Conservation (phyloP, 2,329 filamentous ascomycete species). For the Aspergillus clavatus region DNA sequence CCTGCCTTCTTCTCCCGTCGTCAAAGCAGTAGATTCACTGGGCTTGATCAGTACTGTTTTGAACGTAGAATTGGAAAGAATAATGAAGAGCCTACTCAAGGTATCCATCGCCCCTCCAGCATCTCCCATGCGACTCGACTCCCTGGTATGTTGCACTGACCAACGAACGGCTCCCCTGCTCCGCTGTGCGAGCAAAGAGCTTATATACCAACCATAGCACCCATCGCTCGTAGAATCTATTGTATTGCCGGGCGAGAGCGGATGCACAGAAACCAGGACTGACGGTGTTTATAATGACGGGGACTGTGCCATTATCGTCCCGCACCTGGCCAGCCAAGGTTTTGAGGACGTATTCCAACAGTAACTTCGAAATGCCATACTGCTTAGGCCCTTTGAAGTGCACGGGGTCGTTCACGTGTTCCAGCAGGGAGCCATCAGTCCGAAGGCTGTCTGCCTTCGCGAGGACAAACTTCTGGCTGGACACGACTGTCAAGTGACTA, state of each 20-base stretch:
- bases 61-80: no score
- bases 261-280: constrained; percentile 45
- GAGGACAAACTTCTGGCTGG: constrained; percentile 38
- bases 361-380: constrained; percentile 41
- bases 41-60: constrained; percentile 2
- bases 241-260: constrained; percentile 39
- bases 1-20: constrained; percentile 30
- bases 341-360: constrained; percentile 41
- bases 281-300: constrained; percentile 42
- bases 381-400: constrained; percentile 31
- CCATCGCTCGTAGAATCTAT: constrained; percentile 31
- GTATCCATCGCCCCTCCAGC: constrained; percentile 41
- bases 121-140: constrained; percentile 40
- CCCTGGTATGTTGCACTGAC: constrained; percentile 41
- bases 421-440: constrained; percentile 28
- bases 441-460: constrained; percentile 30
- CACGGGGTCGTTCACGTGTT: constrained; percentile 29
- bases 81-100: constrained; percentile 27
- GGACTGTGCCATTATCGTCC: constrained; percentile 30
- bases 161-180: constrained; percentile 42
- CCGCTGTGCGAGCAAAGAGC: constrained; percentile 40
- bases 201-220: constrained; percentile 31
- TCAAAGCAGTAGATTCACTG: constrained; percentile 33
- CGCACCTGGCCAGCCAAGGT: constrained; percentile 30
- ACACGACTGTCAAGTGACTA: constrained; percentile 43